phyloP scores from a whole-genome alignment of 1,139 yeast genomes.

The Kodamaea alishanica region DNA sequence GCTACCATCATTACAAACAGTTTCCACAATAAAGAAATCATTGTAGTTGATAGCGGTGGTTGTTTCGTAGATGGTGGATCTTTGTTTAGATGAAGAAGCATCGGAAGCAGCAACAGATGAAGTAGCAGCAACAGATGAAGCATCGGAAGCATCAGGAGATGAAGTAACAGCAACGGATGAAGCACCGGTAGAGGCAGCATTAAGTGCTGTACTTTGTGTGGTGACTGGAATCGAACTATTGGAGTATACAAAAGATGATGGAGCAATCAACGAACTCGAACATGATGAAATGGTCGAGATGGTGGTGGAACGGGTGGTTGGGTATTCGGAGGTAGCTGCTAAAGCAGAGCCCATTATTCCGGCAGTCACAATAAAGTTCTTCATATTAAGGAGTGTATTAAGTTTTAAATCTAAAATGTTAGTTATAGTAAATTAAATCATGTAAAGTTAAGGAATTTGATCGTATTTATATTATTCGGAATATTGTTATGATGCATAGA shows the following conservation, averaged over 20 bases:
- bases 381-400: conserved; percentile 4
- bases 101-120: conserved; percentile 6
- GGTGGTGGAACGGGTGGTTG: conserved; percentile 29
- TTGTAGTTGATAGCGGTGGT: conserved; percentile 28
- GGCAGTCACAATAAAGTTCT: conserved; percentile 6
- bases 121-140: conserved; percentile 2
- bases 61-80: conserved; percentile 26
- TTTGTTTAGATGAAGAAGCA: conserved; percentile 13
- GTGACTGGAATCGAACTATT: conserved; percentile 16
- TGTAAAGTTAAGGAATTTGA: too few species aligned
- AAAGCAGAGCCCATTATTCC: conserved; percentile 14
- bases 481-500: too few species aligned
- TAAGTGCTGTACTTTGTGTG: conserved; percentile 2
- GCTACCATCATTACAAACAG: conserved; percentile 32
- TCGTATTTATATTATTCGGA: too few species aligned
- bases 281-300: conserved; percentile 22
- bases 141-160: conserved; percentile 1
- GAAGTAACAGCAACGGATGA: conserved; percentile 2
- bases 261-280: conserved; percentile 20
- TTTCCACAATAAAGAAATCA: conserved; percentile 26
- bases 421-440: too few species aligned
- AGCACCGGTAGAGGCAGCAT: conserved; percentile 5
- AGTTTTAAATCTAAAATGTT: not conserved
- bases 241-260: conserved; percentile 26
- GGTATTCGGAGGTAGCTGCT: conserved; percentile 23